A percentile compares a stretch with the other conserved stretches of the same genome.
Evolutionary conservation across 164 flowering plant species (phyloP).

Genomic region (Tinospora cordifolia): DNA sequence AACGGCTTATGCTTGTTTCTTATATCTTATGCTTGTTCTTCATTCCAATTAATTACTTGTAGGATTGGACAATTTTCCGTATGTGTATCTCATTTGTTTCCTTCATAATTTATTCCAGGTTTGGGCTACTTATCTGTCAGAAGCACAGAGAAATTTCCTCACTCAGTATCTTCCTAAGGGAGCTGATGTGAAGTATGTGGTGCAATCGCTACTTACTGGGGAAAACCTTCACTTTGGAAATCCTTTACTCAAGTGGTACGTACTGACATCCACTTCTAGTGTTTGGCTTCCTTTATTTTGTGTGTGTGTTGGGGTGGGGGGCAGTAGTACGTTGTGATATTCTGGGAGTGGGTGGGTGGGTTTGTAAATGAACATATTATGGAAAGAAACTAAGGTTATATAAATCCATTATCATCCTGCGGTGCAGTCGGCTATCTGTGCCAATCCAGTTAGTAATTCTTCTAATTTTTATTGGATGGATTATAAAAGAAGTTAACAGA

Average conservation of each 20-base stretch:
- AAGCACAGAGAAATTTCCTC: slow-evolving; percentile 54
- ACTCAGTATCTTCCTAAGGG: slow-evolving; percentile 64
- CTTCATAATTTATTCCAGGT: slow-evolving; percentile 32
- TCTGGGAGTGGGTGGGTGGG: too few species aligned
- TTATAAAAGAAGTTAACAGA: neutral
- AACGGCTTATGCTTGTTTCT: slow-evolving; percentile 6
- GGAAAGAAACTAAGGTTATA: neutral
- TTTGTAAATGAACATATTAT: neutral
- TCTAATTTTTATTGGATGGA: neutral
- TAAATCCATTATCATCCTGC: neutral
- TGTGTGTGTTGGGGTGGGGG: neutral
- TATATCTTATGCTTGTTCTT: neutral
- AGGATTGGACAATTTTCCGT: neutral
- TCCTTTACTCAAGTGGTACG: slow-evolving; percentile 69
- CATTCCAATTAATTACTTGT: neutral
- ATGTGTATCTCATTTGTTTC: neutral
- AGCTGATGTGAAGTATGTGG: slow-evolving; percentile 36
- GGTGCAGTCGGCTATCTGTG: neutral
- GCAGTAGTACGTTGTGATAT: too few species aligned
- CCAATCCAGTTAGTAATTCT: neutral
- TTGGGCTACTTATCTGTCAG: slow-evolving; percentile 61
- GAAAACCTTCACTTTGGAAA: slow-evolving; percentile 77
- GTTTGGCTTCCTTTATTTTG: neutral
- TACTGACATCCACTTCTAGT: neutral
- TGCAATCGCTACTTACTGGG: slow-evolving; percentile 56